Conservation (phyloP, 2,329 filamentous ascomycete genomes). For the Furcasterigmium sp. region DNA sequence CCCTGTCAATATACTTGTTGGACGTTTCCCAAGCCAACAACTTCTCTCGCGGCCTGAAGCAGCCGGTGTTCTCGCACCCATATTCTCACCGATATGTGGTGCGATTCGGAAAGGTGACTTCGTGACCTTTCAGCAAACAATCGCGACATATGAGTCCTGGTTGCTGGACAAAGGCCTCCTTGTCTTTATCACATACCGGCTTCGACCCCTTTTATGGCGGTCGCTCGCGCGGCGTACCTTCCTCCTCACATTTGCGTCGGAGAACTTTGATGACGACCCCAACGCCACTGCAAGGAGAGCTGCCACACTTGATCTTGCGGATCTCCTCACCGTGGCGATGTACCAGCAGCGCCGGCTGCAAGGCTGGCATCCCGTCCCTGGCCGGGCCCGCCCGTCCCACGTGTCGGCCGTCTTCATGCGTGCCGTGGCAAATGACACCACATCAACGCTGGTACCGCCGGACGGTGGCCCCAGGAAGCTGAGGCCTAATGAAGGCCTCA, state of each 20-base stretch:
- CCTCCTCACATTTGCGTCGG: conserved; percentile 65
- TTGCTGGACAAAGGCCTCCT: conserved; percentile 72
- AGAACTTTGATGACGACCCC: conserved; percentile 22
- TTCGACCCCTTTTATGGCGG: conserved; percentile 80
- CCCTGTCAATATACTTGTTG: conserved; percentile 75
- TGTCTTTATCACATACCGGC: conserved; percentile 68
- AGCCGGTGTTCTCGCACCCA: conserved; percentile 49
- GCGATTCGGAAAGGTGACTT: conserved; percentile 73
- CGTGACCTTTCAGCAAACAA: conserved; percentile 63
- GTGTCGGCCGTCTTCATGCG: conserved; percentile 47
- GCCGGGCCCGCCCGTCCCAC: conserved; percentile 31
- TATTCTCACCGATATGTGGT: conserved; percentile 68
- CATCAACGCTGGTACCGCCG: conserved; percentile 40
- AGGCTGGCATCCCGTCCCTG: conserved; percentile 42
- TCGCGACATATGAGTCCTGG: conserved; percentile 63
- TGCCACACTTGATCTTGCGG: conserved; percentile 67
- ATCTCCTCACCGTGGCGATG: conserved; percentile 59
- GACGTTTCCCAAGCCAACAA: conserved; percentile 66
- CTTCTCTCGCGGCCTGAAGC: conserved; percentile 71
- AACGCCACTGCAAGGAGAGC: conserved; percentile 54
- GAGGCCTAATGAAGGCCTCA: conserved; percentile 51
- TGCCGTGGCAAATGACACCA: conserved; percentile 41
- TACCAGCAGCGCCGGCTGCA: conserved; percentile 62
- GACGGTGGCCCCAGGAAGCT: conserved; percentile 41
- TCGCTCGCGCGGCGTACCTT: conserved; percentile 75